Evolutionary conservation across 176 grass and related monocot genomes (phyloP), one percentile per base, ranked within the genome.

Genomic region (Canna indica): DNA sequence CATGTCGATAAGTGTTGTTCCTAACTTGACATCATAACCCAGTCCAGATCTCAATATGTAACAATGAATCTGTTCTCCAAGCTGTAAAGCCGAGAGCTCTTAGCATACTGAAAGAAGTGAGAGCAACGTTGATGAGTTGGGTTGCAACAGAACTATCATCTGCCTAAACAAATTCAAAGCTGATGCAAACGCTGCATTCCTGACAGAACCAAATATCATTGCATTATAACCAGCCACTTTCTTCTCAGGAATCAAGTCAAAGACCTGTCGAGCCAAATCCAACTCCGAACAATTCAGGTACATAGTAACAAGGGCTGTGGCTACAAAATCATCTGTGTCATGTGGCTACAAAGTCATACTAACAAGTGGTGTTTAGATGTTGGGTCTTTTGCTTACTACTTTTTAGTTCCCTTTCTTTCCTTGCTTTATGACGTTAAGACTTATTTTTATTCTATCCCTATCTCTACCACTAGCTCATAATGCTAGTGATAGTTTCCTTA

Each of bases 51-150:
- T 81, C 52, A 81, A 31, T 20, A 36, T 50, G 53, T 85, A 69
- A 25, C 64, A 78, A 77, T 81, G 83, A 7, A 60, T 42, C 74
- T 85, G 73, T 48, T 85, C 81, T 54, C 78, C 74, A 63, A 64
- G 60, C 26, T 11, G 52, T 0, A 1, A 29, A 35, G 35, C 73
- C 1, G 16, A 57, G 34, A 78, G 35, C 48, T 66, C 47, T 36
- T 73, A 57, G 74, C 78, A 81, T 1, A 64, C 62, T 31, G 78
- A 85, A 63, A 85, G 61, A 30, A 77, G 50, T 30, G 71, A 71
- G 8, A 81, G 74, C 69, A 77, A 77, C 25, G 82, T 80, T 11
- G 67, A 67, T 30, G 41, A 33, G 59, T 80, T 84, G 61, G 63
- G 61, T 35, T 25, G 29, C 5, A 31, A 54, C 11, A 13, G 45